A percentile compares a stretch with the other conserved stretches of the same genome.
phyloP scores from a whole-genome alignment of 2,329 filamentous ascomycete genomes.

The Berkeleyomyces rouxiae region DNA sequence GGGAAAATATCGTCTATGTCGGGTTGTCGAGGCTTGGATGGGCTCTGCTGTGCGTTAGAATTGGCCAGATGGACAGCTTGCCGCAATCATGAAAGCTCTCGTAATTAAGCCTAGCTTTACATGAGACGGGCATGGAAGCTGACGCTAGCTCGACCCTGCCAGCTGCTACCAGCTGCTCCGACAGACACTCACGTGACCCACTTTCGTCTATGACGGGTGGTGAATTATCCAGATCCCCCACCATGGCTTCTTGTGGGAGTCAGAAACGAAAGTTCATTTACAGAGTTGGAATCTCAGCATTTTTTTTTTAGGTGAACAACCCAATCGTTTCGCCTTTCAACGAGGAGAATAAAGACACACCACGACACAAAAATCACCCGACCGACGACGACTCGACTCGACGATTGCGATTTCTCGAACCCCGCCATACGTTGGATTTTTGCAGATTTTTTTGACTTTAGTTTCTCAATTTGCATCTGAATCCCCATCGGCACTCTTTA shows the following conservation, averaged over 20 bases:
- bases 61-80: conserved; percentile 14
- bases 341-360: background rate
- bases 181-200: conserved; percentile 3
- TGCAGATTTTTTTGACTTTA: background rate
- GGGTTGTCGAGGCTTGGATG: background rate
- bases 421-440: background rate
- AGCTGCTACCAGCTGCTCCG: background rate
- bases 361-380: background rate
- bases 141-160: background rate
- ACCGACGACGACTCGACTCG: conserved; percentile 9
- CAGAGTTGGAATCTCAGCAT: background rate
- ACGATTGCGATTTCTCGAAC: conserved; percentile 7
- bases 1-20: background rate
- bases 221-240: conserved; percentile 8
- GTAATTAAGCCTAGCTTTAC: conserved; percentile 3
- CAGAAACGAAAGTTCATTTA: conserved; percentile 3
- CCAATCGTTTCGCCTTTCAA: background rate
- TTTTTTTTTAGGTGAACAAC: conserved; percentile 6
- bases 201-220: conserved; percentile 8
- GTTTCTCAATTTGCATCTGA: background rate
- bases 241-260: conserved; percentile 10
- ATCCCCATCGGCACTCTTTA: background rate
- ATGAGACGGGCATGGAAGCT: conserved; percentile 1
- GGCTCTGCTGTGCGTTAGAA: conserved; percentile 3
- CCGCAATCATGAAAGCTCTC: conserved; percentile 9